A percentile compares a stretch with the other conserved stretches of the same genome.
Evolutionary conservation across 1,284 basidiomycete genomes (phyloP).

Genomic region (Rhodotorula sp.): DNA sequence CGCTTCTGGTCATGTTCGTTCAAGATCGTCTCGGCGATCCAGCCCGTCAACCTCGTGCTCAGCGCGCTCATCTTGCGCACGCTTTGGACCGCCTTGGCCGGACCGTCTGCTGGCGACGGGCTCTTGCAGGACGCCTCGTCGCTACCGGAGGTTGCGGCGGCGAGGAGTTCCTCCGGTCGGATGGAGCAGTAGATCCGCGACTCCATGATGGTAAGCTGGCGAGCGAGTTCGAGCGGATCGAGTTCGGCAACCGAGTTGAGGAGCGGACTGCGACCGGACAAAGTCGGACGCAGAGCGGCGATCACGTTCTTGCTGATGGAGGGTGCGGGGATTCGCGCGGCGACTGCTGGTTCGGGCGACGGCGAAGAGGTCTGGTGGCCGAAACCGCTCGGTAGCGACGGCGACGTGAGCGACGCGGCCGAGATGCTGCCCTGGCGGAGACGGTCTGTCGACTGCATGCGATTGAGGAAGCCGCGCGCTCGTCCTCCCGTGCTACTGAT

Average conservation of each 20-base stretch:
- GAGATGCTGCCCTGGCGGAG: conserved; percentile 35
- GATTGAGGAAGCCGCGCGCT: conserved; percentile 32
- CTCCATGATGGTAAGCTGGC: conserved; percentile 54
- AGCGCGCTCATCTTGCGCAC: conserved; percentile 51
- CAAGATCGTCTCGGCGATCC: conserved; percentile 53
- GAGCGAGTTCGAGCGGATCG: conserved; percentile 62
- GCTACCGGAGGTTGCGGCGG: conserved; percentile 33
- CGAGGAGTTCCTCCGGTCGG: conserved; percentile 51
- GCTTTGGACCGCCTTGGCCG: conserved; percentile 29
- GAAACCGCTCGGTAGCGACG: background rate
- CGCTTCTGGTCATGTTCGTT: conserved; percentile 50
- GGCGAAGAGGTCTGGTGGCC: conserved; percentile 22
- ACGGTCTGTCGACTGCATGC: conserved; percentile 47
- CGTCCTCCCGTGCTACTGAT: background rate
- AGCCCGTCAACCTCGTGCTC: conserved; percentile 53
- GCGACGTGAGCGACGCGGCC: background rate
- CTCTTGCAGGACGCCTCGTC: conserved; percentile 11
- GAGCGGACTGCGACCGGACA: conserved; percentile 49
- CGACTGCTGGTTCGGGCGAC: background rate
- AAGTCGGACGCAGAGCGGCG: conserved; percentile 49
- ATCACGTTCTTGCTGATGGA: conserved; percentile 80
- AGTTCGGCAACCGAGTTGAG: conserved; percentile 80
- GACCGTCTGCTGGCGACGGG: background rate
- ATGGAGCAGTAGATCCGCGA: conserved; percentile 49
- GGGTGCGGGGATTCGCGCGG: conserved; percentile 52